A percentile compares a stretch with the other conserved stretches of the same genome.
Conservation (phyloP, 306 rosid genomes). For the Prunus fruticosa region DNA sequence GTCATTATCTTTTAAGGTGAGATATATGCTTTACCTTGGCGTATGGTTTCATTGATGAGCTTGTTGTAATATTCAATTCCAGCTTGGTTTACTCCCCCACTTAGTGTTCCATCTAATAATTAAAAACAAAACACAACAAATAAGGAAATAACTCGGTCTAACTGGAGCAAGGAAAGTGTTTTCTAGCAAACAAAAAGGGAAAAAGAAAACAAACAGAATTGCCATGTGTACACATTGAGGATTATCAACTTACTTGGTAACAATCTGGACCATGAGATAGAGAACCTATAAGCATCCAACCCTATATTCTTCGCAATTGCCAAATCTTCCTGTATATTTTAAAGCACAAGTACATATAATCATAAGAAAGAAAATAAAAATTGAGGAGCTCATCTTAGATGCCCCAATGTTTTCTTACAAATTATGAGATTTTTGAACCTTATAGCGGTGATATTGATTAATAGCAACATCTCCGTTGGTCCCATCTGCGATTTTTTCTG, state of each 20-base stretch:
- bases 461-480: constrained; percentile 16
- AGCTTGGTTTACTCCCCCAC: constrained; percentile 48
- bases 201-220: not conserved
- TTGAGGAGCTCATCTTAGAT: not conserved
- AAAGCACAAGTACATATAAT: too few species aligned
- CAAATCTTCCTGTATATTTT: too few species aligned
- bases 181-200: not conserved
- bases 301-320: constrained; percentile 41
- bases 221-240: not conserved
- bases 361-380: too few species aligned
- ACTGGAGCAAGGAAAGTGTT: too few species aligned
- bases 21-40: constrained; percentile 33
- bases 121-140: not conserved
- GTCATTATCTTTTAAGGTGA: not conserved
- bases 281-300: constrained; percentile 62
- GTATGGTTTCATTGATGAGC: constrained; percentile 46
- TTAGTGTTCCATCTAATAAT: constrained; percentile 42
- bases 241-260: constrained; percentile 50
- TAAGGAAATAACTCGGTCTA: not conserved
- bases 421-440: not conserved
- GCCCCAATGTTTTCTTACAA: constrained; percentile 31
- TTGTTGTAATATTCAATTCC: constrained; percentile 25
- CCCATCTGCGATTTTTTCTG: constrained; percentile 39
- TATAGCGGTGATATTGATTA: constrained; percentile 21
- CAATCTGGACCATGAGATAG: constrained; percentile 76